A percentile compares a stretch with the other conserved stretches of the same genome.
These are phyloP conservation scores for Fraxinus pennsylvanica DNA, from an alignment of 257 asterid genomes.

Conservation along the genomic window DNA sequence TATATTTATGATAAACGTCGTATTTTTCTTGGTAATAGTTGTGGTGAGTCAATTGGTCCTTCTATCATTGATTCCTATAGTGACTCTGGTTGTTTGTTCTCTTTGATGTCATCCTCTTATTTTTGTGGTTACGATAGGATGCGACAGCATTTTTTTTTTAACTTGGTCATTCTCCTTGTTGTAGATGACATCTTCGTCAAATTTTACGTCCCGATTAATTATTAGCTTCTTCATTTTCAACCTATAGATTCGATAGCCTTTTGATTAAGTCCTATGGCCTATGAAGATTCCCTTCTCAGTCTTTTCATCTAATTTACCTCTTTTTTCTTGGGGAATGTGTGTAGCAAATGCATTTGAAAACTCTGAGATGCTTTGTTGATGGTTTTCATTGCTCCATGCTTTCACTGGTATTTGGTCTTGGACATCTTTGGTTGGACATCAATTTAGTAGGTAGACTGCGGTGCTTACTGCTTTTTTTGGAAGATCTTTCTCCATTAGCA, in stretches of 20 bases:
- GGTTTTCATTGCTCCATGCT: neutral
- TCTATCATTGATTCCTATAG: neutral
- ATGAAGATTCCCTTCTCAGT: neutral
- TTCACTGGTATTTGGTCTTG: neutral
- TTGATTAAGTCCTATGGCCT: neutral
- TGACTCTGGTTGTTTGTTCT: neutral
- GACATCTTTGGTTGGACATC: neutral
- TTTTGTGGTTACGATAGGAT: neutral
- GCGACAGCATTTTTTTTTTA: neutral
- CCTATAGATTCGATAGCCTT: conserved; percentile 1
- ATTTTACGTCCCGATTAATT: neutral
- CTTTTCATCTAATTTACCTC: neutral
- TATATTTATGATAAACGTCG: neutral
- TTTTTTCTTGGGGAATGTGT: neutral
- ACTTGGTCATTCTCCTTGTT: neutral
- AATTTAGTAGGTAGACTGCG: neutral
- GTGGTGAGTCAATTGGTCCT: neutral
- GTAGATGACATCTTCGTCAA: neutral
- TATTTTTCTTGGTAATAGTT: neutral
- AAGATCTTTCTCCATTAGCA: neutral
- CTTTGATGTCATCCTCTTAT: neutral
- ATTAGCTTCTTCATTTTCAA: neutral
- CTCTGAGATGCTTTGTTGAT: neutral
- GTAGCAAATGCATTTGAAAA: neutral
- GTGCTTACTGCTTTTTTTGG: too few species aligned